Evolutionary conservation across 139 green algal genomes (phyloP).

Genomic region (Tetratostichococcus sp.): DNA sequence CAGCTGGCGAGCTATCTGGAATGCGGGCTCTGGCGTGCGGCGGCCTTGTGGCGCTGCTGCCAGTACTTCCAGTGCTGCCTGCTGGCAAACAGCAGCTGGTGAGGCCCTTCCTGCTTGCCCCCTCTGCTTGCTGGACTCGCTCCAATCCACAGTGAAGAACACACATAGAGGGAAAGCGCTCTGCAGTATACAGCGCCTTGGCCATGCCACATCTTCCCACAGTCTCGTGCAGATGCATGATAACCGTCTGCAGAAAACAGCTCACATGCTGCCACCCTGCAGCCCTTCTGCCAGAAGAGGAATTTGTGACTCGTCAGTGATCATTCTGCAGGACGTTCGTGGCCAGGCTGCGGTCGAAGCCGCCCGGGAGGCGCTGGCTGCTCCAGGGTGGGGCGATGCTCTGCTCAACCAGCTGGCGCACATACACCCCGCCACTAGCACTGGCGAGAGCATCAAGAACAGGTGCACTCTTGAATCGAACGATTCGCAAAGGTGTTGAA

Average conservation of each 20-base stretch:
- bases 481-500: too few relatives aligned
- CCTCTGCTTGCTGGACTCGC: too few relatives aligned
- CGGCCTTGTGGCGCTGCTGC: constrained; percentile 27
- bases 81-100: background rate
- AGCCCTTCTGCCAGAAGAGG: too few relatives aligned
- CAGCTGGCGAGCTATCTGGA: constrained; percentile 27
- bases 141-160: too few relatives aligned
- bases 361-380: background rate
- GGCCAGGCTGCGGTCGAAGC: background rate
- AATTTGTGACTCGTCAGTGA: too few relatives aligned
- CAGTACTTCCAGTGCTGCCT: background rate
- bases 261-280: too few relatives aligned
- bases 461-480: too few relatives aligned
- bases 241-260: too few relatives aligned
- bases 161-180: too few relatives aligned
- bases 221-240: too few relatives aligned
- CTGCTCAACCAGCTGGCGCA: constrained; percentile 39
- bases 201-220: too few relatives aligned
- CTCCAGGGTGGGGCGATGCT: constrained; percentile 1
- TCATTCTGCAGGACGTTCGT: background rate
- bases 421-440: constrained; percentile 38
- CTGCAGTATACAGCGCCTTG: too few relatives aligned
- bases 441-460: constrained; percentile 19
- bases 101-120: background rate
- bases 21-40: constrained; percentile 33